A percentile compares a stretch with the other conserved stretches of the same genome.
These are phyloP conservation scores for Sclerospora graminicola DNA, from an alignment of 352 stramenopile genomes.

Conservation along the genomic window DNA sequence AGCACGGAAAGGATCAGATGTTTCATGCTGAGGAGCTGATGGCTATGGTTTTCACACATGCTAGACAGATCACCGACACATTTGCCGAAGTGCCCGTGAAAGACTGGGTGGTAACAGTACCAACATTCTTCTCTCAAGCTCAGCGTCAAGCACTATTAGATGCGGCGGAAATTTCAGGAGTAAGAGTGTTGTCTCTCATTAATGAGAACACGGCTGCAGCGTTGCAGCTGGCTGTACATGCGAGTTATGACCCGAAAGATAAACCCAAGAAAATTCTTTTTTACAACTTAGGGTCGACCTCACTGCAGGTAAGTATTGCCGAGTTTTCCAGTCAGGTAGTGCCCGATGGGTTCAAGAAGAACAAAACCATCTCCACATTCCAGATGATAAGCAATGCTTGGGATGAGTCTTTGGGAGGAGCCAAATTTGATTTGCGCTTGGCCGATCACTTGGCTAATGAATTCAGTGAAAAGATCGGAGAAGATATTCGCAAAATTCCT, in stretches of 20 bases:
- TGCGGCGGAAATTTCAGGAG: constrained; percentile 89
- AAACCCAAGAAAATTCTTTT: constrained; percentile 90
- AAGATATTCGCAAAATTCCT: constrained; percentile 85
- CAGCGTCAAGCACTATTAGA: constrained; percentile 92
- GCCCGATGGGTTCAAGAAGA: constrained; percentile 86
- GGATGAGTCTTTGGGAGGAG: constrained; percentile 88
- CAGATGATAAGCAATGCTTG: constrained; percentile 90
- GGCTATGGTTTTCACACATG: constrained; percentile 93
- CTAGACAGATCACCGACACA: constrained; percentile 66
- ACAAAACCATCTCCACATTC: constrained; percentile 88
- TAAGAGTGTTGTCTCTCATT: constrained; percentile 94
- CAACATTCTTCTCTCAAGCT: constrained; percentile 91
- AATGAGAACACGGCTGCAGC: constrained; percentile 97
- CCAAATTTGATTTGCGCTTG: constrained; percentile 88
- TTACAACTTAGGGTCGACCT: constrained; percentile 96
- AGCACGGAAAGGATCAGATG: constrained; percentile 40
- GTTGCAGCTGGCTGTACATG: constrained; percentile 93
- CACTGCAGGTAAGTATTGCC: constrained; percentile 83
- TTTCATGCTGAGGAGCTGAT: constrained; percentile 93
- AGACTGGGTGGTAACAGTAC: constrained; percentile 95
- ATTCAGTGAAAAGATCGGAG: constrained; percentile 89
- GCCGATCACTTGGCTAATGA: constrained; percentile 89
- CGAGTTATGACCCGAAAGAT: constrained; percentile 54
- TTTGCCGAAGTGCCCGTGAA: constrained; percentile 65
- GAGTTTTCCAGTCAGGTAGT: constrained; percentile 80